Evolutionary conservation across 257 asterid species (phyloP).

Genomic region (Plantago major): DNA sequence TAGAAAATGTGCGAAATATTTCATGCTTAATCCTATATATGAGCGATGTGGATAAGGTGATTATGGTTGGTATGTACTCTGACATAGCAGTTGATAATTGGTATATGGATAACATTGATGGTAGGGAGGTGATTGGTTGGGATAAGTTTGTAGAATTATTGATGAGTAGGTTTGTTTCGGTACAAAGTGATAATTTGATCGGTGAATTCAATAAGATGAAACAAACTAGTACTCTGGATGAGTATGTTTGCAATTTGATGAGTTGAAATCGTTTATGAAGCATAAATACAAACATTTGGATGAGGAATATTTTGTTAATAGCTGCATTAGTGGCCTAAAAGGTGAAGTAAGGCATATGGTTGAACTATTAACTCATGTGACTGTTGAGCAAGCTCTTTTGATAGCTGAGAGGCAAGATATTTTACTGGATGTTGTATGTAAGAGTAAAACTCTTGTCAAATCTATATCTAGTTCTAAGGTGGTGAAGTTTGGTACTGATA

Average conservation of each 20-base stretch:
- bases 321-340: not conserved
- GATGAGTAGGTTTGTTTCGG: not conserved
- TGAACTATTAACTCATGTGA: not conserved
- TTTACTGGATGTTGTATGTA: not conserved
- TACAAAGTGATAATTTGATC: too few species aligned
- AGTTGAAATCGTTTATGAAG: not conserved
- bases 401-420: not conserved
- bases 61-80: not conserved
- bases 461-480: not conserved
- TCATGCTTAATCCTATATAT: not conserved
- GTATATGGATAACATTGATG: too few species aligned
- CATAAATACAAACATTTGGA: not conserved
- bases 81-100: not conserved
- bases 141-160: too few species aligned
- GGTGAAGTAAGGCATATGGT: not conserved
- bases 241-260: not conserved
- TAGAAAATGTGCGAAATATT: not conserved
- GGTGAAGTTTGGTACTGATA: too few species aligned
- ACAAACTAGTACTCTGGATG: not conserved
- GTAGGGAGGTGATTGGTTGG: too few species aligned
- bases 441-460: not conserved
- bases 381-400: not conserved
- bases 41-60: not conserved
- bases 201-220: constrained; percentile 1
- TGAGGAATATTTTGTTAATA: not conserved